Percentiles rank a stretch among this genome's conserved stretches.
Evolutionary conservation across 139 green algal genomes (phyloP).

Genomic region (Haematococcus sp.): DNA sequence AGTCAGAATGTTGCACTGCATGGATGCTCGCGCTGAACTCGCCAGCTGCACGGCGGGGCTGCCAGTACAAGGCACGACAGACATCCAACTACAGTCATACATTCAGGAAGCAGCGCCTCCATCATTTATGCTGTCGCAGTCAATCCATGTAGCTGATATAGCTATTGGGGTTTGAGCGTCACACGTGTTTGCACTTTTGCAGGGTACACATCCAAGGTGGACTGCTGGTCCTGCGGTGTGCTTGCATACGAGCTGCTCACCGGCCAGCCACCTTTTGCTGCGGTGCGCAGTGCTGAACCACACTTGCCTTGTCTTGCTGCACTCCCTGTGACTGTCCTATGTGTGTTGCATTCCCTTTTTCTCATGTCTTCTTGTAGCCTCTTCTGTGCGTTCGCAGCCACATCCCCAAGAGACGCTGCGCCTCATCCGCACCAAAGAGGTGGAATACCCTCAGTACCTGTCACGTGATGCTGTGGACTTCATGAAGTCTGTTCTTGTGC

Average conservation of each 20-base stretch:
- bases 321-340: neutral
- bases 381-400: constrained; percentile 14
- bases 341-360: neutral
- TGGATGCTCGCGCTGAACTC: neutral
- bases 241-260: constrained; percentile 61
- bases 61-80: no score
- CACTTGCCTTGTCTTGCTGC: neutral
- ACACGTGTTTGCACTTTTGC: no score
- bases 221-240: constrained; percentile 57
- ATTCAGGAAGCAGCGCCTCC: no score
- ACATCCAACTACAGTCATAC: no score
- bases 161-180: no score
- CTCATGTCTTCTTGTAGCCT: neutral
- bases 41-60: no score
- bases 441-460: constrained; percentile 33
- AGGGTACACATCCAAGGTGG: constrained; percentile 59
- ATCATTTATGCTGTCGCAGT: neutral
- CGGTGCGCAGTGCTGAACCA: constrained; percentile 25
- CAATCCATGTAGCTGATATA: no score
- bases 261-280: constrained; percentile 51
- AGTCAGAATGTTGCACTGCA: neutral
- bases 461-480: no score
- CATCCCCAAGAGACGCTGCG: constrained; percentile 44
- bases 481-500: constrained; percentile 23
- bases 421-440: constrained; percentile 41